Evolutionary conservation across 1,284 basidiomycete species (phyloP), one percentile per base, ranked within the genome.

Genomic region (Apiotrichum domesticum): DNA sequence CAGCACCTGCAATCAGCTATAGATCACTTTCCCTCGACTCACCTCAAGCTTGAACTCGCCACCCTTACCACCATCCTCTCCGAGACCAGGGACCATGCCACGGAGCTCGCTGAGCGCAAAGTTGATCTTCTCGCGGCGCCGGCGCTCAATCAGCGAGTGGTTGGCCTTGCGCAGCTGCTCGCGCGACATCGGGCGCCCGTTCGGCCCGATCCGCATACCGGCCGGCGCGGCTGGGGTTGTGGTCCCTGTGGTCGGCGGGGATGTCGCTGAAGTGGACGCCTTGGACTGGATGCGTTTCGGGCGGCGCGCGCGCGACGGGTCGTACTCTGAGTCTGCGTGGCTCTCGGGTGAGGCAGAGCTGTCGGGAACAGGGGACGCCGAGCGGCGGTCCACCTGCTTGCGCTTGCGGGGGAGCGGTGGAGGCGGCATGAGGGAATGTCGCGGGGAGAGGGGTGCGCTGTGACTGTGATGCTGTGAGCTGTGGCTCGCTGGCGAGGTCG

Each of bases 31-130:
- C 21, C n/a, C 40, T 40, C 41, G 52, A 42, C 72, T 55, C 55
- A 73, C 74, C 64, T 77, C 75, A 7, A 77, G 66, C 63, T 77
- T 77, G 66, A 77, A 77, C 58, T 77, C 75, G 14, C 75, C 75
- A 0, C 67, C 73, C 52, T 72, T 71, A 5, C 65, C 67, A 3
- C 68, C 67, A 54, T 72, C 70, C 8, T 67, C 69, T 2, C 70
- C 70, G 37, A 77, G 61, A 29, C 72, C 73, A 8, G 75, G 75
- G 1, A 76, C 74, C 75, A 77, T 77, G 42, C 58, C 57, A 35
- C 75, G 65, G 55, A 77, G 58, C 34, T 75, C 69, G 3, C 64
- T 60, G 43, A 77, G 59, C 3, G 75, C 75, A 14, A 65, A 59
- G 56, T 77, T 77, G 52, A 77, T 77, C 69, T 77, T 77, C 56